These are phyloP conservation scores for Elaeis oleifera DNA, from an alignment of 202 grass and related monocot genomes.

Conservation along the genomic window DNA sequence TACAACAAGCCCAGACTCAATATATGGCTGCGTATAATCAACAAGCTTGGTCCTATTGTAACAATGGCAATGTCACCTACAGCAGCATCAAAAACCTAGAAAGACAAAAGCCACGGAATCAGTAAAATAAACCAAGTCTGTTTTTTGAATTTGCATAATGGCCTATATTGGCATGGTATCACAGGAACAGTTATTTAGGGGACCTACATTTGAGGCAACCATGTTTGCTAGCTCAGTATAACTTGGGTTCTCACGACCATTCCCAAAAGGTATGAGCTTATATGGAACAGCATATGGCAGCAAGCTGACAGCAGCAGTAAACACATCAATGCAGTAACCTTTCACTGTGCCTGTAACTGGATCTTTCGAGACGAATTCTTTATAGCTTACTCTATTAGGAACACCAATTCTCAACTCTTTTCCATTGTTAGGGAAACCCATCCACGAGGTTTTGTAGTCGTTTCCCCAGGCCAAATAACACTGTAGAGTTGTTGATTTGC, in stretches of 20 bases:
- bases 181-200: background rate
- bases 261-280: constrained; percentile 61
- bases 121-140: background rate
- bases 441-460: constrained; percentile 61
- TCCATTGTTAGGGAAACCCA: constrained; percentile 66
- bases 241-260: constrained; percentile 53
- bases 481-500: constrained; percentile 56
- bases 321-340: constrained; percentile 91
- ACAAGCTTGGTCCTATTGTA: constrained; percentile 41
- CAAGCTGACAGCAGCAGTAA: constrained; percentile 62
- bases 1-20: constrained; percentile 86
- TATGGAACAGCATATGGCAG: constrained; percentile 91
- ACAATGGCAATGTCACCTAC: constrained; percentile 79
- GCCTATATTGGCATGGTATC: background rate
- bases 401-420: constrained; percentile 78
- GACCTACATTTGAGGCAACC: constrained; percentile 68
- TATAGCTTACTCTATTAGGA: constrained; percentile 66
- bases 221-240: constrained; percentile 52
- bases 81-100: constrained; percentile 69
- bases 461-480: constrained; percentile 92
- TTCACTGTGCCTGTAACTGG: constrained; percentile 49
- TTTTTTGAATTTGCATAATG: background rate
- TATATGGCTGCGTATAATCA: constrained; percentile 91
- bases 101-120: background rate
- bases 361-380: constrained; percentile 54